Evolutionary conservation across 2,329 filamentous ascomycete genomes (phyloP).

Genomic region (Nemania bipapillata): DNA sequence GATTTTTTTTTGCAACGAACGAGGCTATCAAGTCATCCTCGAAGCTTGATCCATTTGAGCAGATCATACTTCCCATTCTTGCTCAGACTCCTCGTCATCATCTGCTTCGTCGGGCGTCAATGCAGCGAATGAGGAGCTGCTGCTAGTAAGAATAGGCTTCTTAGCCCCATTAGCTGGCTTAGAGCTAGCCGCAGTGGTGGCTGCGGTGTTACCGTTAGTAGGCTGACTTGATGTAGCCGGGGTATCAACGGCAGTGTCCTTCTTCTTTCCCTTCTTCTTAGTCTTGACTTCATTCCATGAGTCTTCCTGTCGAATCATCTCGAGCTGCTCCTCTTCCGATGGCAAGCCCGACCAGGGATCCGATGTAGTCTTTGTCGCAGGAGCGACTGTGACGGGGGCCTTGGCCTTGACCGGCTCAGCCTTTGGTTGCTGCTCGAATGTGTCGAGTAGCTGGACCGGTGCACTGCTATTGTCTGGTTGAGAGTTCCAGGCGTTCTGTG

Average conservation of each 20-base stretch:
- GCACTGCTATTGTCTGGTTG: conserved; percentile 55
- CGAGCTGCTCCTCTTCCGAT: conserved; percentile 71
- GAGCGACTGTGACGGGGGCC: conserved; percentile 47
- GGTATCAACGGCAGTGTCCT: conserved; percentile 55
- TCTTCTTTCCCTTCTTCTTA: conserved; percentile 58
- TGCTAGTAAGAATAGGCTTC: conserved; percentile 49
- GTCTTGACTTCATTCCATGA: conserved; percentile 69
- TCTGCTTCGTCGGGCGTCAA: conserved; percentile 50
- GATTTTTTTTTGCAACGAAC: conserved; percentile 18
- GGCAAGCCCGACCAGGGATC: conserved; percentile 64
- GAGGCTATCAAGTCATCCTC: conserved; percentile 10
- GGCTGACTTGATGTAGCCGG: conserved; percentile 40
- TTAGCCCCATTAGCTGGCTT: conserved; percentile 46
- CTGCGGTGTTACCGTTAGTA: conserved; percentile 35
- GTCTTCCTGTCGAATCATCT: conserved; percentile 64
- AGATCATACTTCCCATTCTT: conserved; percentile 53
- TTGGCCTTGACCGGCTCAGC: conserved; percentile 48
- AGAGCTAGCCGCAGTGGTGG: conserved; percentile 36
- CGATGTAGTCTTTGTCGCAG: conserved; percentile 49
- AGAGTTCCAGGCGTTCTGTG: conserved; percentile 56
- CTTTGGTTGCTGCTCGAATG: conserved; percentile 60
- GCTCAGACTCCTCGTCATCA: conserved; percentile 49
- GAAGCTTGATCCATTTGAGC: conserved; percentile 13
- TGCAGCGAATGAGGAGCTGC: conserved; percentile 51
- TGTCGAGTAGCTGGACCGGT: conserved; percentile 67